Base-by-base conservation (phyloP, 2,329 filamentous ascomycete genomes). In the Ophiostoma tasmaniense region DNA sequence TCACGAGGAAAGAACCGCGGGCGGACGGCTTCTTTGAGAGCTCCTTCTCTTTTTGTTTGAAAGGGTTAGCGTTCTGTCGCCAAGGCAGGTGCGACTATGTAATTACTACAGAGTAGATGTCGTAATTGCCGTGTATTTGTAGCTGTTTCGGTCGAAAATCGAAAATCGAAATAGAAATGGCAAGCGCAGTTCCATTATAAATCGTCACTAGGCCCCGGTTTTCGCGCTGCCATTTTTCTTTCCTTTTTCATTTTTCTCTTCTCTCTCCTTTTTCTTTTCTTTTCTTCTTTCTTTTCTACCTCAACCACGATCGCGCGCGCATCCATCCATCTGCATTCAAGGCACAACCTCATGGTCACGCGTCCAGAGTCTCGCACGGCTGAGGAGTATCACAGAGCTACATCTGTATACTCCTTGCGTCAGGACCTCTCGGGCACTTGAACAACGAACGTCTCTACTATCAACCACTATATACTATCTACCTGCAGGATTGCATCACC, bases 371-470 rank as follows among this genome's bases (percentile, higher is more conserved):
- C 72, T 80, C 81, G 81, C 80, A 86, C 82, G 84, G 84, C 84
- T 86, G 84, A 86, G 84, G 84, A 84, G 84, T 86, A 85, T 85
- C 76, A 80, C 83, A 83, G 84, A 80, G 76, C 74, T 73, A 73
- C 75, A 79, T 83, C 83, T 85, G 83, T 83, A 84, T 85, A 85
- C 84, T 86, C 84, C 84, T 86, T 86, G 84, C 84, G 84, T 86
- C 84, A 85, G 83, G 83, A 82, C 77, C 73, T 73, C 33, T 69
- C 64, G 61, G 61, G 61, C 61, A 67, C 70, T 68, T 71, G 68
- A 69, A 39, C n/a, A 42, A 20, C 33, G 62, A 65, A 65, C 39
- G 62, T 65, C 39, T 65, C 50, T 11, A 22, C 45, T 13, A 25
- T 17, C 13, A 55, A 55, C 25, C 39, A 22, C 30, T 65, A 45